Conservation (phyloP, 768 basidiomycete species). For the Leucosporidium yakuticum region DNA sequence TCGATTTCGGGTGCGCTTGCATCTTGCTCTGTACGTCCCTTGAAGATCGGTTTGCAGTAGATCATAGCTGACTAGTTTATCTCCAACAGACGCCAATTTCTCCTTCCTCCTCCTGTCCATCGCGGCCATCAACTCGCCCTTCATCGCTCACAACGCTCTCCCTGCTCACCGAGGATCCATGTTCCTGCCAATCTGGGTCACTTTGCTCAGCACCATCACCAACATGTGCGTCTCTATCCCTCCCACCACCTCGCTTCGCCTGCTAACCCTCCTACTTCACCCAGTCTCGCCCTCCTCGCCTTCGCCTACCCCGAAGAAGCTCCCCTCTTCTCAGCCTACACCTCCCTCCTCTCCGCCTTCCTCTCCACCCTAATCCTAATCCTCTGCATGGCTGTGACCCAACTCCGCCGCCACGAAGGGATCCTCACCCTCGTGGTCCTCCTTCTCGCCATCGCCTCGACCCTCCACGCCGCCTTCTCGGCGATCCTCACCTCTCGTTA, state of each 20-base stretch:
- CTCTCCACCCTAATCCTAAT: constrained; percentile 19
- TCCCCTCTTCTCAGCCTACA: constrained; percentile 24
- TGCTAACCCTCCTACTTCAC: too few relatives aligned
- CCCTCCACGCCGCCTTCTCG: constrained; percentile 18
- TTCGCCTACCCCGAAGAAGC: constrained; percentile 30
- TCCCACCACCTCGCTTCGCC: not conserved
- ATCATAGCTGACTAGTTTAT: too few relatives aligned
- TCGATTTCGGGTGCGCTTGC: constrained; percentile 13
- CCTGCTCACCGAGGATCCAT: constrained; percentile 22
- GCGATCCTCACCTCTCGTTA: constrained; percentile 22
- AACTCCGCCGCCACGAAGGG: constrained; percentile 29
- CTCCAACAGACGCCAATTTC: constrained; percentile 13
- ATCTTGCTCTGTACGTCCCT: constrained; percentile 19
- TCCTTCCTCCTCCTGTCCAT: constrained; percentile 24
- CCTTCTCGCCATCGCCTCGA: constrained; percentile 19
- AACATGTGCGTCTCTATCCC: not conserved
- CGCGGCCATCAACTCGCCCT: constrained; percentile 13
- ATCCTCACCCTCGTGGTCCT: constrained; percentile 25
- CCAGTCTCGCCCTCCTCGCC: constrained; percentile 23
- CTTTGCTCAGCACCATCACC: too few relatives aligned
- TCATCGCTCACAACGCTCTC: constrained; percentile 22
- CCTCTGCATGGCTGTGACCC: constrained; percentile 26
- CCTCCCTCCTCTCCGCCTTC: constrained; percentile 9
- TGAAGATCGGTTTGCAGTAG: not conserved
- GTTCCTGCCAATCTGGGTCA: constrained; percentile 28